These are phyloP conservation scores for Cladosporium sp. DNA, from an alignment of 2,329 filamentous ascomycete species.

Conservation along the genomic window DNA sequence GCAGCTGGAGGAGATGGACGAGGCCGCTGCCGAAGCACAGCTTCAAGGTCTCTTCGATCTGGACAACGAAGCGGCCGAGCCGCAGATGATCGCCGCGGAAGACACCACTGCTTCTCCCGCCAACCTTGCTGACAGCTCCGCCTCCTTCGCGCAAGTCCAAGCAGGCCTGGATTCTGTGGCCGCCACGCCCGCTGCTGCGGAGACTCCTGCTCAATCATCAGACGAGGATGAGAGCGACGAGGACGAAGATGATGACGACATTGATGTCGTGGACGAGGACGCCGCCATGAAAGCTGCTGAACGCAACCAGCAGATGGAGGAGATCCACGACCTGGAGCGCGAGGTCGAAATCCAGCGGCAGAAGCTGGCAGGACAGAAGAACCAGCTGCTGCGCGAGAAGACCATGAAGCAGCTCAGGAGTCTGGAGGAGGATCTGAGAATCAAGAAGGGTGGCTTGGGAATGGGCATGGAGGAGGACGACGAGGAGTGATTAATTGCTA, in stretches of 20 bases:
- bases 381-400: constrained; percentile 45
- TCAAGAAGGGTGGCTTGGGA: constrained; percentile 44
- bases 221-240: constrained; percentile 43
- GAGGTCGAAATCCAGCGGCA: constrained; percentile 38
- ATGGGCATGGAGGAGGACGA: constrained; percentile 26
- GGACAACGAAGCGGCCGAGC: constrained; percentile 21
- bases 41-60: constrained; percentile 35
- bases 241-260: constrained; percentile 38
- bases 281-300: constrained; percentile 43
- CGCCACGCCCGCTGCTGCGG: constrained; percentile 24
- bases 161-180: constrained; percentile 16
- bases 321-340: constrained; percentile 50
- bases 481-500: constrained; percentile 11
- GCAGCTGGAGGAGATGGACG: constrained; percentile 33
- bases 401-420: constrained; percentile 44
- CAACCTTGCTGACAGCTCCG: constrained; percentile 22
- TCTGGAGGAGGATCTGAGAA: constrained; percentile 47
- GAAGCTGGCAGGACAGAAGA: constrained; percentile 36
- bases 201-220: constrained; percentile 14
- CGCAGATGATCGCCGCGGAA: constrained; percentile 20
- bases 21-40: constrained; percentile 23
- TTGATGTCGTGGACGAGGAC: constrained; percentile 46
- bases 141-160: constrained; percentile 21
- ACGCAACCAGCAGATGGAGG: constrained; percentile 43
- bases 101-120: constrained; percentile 22